Evolutionary conservation across 202 grass and related monocot species (phyloP).

Genomic region (Brachypodium distachyon): DNA sequence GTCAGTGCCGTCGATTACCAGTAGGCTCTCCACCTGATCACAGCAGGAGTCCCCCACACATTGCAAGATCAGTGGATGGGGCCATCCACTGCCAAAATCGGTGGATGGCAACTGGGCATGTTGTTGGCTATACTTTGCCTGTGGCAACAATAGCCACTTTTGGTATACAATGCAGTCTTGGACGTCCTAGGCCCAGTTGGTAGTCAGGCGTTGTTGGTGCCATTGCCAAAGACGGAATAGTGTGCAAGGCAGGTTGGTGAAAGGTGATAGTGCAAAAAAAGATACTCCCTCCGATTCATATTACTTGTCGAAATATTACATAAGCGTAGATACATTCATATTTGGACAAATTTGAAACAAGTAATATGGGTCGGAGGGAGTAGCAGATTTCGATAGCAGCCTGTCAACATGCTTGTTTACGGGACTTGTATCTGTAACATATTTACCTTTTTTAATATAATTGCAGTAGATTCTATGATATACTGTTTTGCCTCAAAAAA

Average conservation of each 20-base stretch:
- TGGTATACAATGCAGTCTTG: constrained; percentile 13
- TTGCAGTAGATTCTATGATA: no score
- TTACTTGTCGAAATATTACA: no score
- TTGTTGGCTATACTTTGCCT: constrained; percentile 4
- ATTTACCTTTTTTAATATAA: no score
- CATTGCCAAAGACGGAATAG: background rate
- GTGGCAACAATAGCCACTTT: background rate
- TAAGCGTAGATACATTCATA: no score
- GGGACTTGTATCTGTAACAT: no score
- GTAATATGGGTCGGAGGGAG: no score
- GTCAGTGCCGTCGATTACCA: background rate
- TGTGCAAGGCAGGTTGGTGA: background rate
- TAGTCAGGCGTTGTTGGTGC: constrained; percentile 3
- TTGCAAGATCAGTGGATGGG: constrained; percentile 11
- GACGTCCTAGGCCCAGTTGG: background rate
- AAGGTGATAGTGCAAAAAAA: background rate
- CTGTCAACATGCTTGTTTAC: no score
- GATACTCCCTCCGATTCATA: no score
- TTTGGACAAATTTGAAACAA: no score
- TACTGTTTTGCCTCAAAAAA: no score
- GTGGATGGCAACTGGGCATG: constrained; percentile 18
- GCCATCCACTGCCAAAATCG: constrained; percentile 19
- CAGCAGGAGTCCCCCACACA: constrained; percentile 21
- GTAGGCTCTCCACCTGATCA: background rate
- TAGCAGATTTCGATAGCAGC: no score